Evolutionary conservation across 371 early-diverging fungal species (phyloP).

Genomic region (Scutellospora calospora): DNA sequence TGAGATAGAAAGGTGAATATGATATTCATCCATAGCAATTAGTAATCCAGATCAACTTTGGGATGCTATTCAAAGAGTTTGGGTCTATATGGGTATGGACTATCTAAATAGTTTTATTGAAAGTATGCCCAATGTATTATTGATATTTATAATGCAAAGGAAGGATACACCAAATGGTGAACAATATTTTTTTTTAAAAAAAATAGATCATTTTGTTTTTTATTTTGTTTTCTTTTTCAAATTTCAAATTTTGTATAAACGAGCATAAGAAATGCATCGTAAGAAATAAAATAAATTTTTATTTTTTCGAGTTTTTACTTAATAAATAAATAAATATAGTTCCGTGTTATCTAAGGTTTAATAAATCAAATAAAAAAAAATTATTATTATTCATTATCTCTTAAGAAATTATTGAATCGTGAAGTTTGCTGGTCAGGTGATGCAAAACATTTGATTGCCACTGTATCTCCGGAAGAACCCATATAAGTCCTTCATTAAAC

Average conservation of each 20-base stretch:
- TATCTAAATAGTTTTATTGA: conserved; percentile 10
- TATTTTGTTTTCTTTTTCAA: background rate
- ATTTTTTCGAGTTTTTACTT: too few relatives aligned
- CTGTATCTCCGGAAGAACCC: conserved; percentile 84
- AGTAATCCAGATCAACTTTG: conserved; percentile 41
- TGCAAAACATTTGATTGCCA: too few relatives aligned
- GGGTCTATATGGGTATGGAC: conserved; percentile 5
- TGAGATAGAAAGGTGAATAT: background rate
- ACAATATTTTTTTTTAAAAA: background rate
- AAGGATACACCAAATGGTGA: background rate
- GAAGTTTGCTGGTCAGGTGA: too few relatives aligned
- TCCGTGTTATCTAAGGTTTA: too few relatives aligned
- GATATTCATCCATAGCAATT: background rate
- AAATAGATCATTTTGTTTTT: background rate
- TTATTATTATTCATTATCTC: too few relatives aligned
- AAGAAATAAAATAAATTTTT: too few relatives aligned
- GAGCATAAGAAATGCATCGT: background rate
- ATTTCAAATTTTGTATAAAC: background rate
- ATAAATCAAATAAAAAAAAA: too few relatives aligned
- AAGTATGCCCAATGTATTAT: conserved; percentile 20
- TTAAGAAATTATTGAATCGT: too few relatives aligned
- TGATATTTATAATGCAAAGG: conserved; percentile 1
- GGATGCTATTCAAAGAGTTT: conserved; percentile 27
- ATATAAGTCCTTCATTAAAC: conserved; percentile 85
- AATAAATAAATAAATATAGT: too few relatives aligned